Evolutionary conservation across 176 grass and related monocot species (phyloP), one percentile per base, ranked within the genome.

Genomic region (Musa schizocarpa): DNA sequence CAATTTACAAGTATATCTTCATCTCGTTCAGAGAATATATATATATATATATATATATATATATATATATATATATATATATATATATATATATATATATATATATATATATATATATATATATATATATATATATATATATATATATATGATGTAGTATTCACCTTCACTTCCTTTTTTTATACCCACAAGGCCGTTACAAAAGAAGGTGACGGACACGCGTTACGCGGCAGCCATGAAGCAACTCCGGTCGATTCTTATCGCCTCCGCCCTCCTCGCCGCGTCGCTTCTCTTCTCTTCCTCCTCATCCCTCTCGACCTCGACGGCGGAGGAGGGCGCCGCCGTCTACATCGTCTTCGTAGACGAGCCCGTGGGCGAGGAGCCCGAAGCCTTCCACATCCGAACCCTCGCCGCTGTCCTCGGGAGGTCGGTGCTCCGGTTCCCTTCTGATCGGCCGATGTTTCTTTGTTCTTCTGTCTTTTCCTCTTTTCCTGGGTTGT

Each of bases 341-440:
- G 0, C 70, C 19, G 70, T 73, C 2, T 54, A 52, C 9, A 73
- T 73, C 70, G 52, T 73, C 51, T 73, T 53, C 70, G 52, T 54
- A 2, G 70, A 54, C 27, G 70, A 24, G 19, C 70, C 52, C 9
- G 3, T 13, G 52, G 51, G 50, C 21, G 70, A 73, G 50, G 21
- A 73, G 17, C 70, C 70, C 1, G 70, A 73, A 51, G 70, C 70
- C 52, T 73, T 73, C 70, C 50, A 73, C 20, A 12, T 73, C 21
- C 70, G 50, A 52, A 54, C 51, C 52, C 70, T 73, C 50, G 51
- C 70, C 11, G 70, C 70, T 10, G 70, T 73, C 70, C 70, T 73
- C 50, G 70, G 70, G 20, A 73, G 70, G 70, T 73, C 50, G 70
- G 50, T 25, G 9, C 14, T 9, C 9, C 8, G 14, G 13, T 49